phyloP scores from a whole-genome alignment of 768 basidiomycete species.

The Suillus subluteus region DNA sequence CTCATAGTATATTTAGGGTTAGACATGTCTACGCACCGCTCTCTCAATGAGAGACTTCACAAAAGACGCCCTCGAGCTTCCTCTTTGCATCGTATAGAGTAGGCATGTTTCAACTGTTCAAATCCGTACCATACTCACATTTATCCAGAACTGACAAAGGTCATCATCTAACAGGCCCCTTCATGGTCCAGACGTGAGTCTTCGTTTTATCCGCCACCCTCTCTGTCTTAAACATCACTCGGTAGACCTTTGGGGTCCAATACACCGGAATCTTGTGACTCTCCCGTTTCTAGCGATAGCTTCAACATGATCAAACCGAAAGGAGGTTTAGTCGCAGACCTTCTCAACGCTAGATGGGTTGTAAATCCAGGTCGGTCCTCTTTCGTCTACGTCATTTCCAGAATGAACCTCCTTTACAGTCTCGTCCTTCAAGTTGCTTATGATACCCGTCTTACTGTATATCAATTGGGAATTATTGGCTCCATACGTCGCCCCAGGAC shows the following conservation, averaged over 20 bases:
- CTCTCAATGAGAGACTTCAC: constrained; percentile 8
- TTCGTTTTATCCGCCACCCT: background rate
- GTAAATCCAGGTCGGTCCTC: constrained; percentile 63
- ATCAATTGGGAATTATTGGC: constrained; percentile 63
- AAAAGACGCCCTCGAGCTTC: constrained; percentile 14
- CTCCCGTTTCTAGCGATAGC: constrained; percentile 28
- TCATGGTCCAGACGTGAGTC: constrained; percentile 65
- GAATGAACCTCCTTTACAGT: constrained; percentile 38
- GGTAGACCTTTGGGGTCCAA: constrained; percentile 43
- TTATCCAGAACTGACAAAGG: constrained; percentile 50
- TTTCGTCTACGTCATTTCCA: background rate
- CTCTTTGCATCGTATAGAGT: constrained; percentile 31
- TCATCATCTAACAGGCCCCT: constrained; percentile 66
- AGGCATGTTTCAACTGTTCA: constrained; percentile 24
- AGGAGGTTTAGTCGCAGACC: constrained; percentile 52
- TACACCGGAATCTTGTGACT: constrained; percentile 41
- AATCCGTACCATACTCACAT: constrained; percentile 10
- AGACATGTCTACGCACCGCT: constrained; percentile 9
- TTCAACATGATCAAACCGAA: constrained; percentile 24
- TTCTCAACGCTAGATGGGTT: constrained; percentile 67
- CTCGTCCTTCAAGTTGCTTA: constrained; percentile 68
- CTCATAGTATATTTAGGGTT: background rate
- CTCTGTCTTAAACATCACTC: background rate
- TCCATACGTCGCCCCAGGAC: constrained; percentile 47
- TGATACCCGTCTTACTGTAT: constrained; percentile 62